A percentile compares a stretch with the other conserved stretches of the same genome.
These are phyloP conservation scores for Ophiostoma ulmi DNA, from an alignment of 2,329 filamentous ascomycete species.

Conservation along the genomic window DNA sequence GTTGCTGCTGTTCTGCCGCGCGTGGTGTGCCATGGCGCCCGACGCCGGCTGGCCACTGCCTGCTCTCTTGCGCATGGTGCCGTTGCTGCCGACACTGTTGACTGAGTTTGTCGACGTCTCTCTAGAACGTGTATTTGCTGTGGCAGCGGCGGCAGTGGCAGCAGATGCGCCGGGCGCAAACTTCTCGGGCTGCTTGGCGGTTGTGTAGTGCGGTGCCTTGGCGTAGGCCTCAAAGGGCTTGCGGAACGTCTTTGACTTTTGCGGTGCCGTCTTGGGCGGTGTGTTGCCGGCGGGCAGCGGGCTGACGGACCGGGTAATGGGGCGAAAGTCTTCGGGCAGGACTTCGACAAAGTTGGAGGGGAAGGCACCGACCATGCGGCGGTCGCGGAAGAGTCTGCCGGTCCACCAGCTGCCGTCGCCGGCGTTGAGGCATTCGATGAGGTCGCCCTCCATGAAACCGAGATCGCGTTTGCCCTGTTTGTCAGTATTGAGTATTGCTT, in stretches of 20 bases:
- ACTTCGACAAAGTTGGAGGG: slow-evolving; percentile 97
- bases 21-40: neutral
- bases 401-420: slow-evolving; percentile 99
- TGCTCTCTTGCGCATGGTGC: neutral
- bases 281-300: slow-evolving; percentile 54
- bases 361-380: slow-evolving; percentile 85
- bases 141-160: neutral
- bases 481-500: neutral
- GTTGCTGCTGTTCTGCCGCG: slow-evolving; percentile 24
- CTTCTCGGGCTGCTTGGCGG: slow-evolving; percentile 56
- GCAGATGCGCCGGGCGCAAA: slow-evolving; percentile 41
- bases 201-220: slow-evolving; percentile 61
- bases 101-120: slow-evolving; percentile 42
- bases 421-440: slow-evolving; percentile 97
- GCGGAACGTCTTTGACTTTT: slow-evolving; percentile 59
- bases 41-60: neutral
- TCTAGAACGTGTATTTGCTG: slow-evolving; percentile 29
- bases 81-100: slow-evolving; percentile 28
- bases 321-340: slow-evolving; percentile 77
- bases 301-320: slow-evolving; percentile 58
- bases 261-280: slow-evolving; percentile 49
- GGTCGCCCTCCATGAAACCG: slow-evolving; percentile 92
- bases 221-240: slow-evolving; percentile 64
- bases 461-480: slow-evolving; percentile 78
- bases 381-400: slow-evolving; percentile 81